A percentile compares a stretch with the other conserved stretches of the same genome.
These are phyloP conservation scores for Mortierella sp. DNA, from an alignment of 371 early-diverging fungal genomes.

Conservation along the genomic window DNA sequence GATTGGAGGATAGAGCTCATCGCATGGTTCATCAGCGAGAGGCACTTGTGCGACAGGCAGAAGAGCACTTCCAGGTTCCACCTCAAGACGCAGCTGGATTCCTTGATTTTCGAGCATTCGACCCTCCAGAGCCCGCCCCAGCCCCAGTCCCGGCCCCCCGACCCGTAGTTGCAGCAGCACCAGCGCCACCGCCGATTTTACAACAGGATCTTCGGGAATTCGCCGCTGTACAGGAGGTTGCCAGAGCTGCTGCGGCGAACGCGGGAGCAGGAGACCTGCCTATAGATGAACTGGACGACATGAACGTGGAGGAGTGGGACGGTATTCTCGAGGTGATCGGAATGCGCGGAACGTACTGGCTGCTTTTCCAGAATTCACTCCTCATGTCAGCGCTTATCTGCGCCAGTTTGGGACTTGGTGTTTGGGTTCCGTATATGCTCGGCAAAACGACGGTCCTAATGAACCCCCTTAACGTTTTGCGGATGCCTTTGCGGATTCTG, in stretches of 20 bases:
- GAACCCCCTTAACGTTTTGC: conserved; percentile 62
- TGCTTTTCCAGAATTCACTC: conserved; percentile 83
- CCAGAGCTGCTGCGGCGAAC: conserved; percentile 30
- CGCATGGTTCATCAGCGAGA: conserved; percentile 12
- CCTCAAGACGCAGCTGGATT: neutral
- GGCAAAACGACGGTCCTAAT: conserved; percentile 71
- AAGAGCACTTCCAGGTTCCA: neutral
- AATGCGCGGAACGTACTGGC: conserved; percentile 85
- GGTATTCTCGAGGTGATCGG: conserved; percentile 92
- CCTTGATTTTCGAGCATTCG: neutral
- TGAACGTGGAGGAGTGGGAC: conserved; percentile 79
- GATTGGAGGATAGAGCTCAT: conserved; percentile 8
- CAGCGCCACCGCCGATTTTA: conserved; percentile 5
- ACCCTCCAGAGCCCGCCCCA: conserved; percentile 12
- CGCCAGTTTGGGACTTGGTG: conserved; percentile 74
- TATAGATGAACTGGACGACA: conserved; percentile 73
- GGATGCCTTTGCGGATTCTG: conserved; percentile 64
- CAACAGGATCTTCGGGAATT: conserved; percentile 2
- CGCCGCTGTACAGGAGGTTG: conserved; percentile 32
- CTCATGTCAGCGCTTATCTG: conserved; percentile 82
- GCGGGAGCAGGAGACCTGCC: neutral
- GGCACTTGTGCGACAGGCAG: conserved; percentile 6
- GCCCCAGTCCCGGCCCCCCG: conserved; percentile 13
- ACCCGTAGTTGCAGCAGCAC: conserved; percentile 10
- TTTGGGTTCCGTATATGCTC: conserved; percentile 82